phyloP scores from a whole-genome alignment of 106 monocot genomes.

The Apostasia shenzhenica region DNA sequence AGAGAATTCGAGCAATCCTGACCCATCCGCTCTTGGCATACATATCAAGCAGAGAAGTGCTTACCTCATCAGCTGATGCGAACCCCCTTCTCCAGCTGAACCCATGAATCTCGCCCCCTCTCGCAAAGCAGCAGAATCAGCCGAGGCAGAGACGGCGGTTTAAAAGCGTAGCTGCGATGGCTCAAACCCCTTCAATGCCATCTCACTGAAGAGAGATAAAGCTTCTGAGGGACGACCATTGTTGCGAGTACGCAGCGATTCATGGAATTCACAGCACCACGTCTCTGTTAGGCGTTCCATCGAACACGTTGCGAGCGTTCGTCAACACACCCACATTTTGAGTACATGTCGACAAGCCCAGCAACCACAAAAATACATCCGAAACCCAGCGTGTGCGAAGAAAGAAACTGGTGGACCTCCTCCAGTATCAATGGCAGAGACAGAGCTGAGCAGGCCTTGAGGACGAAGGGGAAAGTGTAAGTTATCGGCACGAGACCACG shows the following conservation, averaged over 20 bases:
- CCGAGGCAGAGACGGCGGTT: constrained; percentile 60
- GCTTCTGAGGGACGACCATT: constrained; percentile 8
- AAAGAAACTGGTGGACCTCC: constrained; percentile 20
- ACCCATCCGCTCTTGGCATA: constrained; percentile 82
- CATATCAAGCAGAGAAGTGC: constrained; percentile 73
- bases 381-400: constrained; percentile 19
- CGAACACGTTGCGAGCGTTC: not conserved
- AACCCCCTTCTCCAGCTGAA: constrained; percentile 48
- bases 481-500: not conserved
- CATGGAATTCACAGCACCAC: constrained; percentile 14
- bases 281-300: not conserved
- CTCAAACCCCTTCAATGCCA: constrained; percentile 28
- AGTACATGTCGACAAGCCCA: constrained; percentile 67
- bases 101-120: constrained; percentile 65
- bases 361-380: constrained; percentile 66
- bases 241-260: constrained; percentile 8
- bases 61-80: constrained; percentile 38
- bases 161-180: constrained; percentile 65
- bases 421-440: not conserved
- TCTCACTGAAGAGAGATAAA: constrained; percentile 26
- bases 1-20: constrained; percentile 41
- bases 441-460: not conserved
- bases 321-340: constrained; percentile 13
- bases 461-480: constrained; percentile 4
- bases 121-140: constrained; percentile 44